Evolutionary conservation across 2,329 filamentous ascomycete genomes (phyloP).

Genomic region (Clathrospora elynae): DNA sequence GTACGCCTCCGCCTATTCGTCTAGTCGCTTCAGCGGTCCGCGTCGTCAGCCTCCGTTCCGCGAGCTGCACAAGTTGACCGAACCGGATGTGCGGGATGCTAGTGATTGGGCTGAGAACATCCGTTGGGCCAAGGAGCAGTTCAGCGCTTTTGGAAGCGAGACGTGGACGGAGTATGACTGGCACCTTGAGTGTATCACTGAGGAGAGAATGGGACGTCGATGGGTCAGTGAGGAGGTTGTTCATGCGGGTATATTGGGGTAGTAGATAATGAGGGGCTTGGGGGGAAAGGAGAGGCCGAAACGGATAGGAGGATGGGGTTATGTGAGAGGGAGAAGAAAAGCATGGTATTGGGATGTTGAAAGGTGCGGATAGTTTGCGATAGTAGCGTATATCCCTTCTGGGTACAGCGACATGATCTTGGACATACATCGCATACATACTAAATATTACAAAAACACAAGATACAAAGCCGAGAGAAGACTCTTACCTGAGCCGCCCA

Average conservation of each 20-base stretch:
- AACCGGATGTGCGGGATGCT: constrained; percentile 19
- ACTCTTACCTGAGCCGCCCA: too few relatives aligned
- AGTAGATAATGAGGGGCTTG: too few relatives aligned
- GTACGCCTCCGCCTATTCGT: constrained; percentile 23
- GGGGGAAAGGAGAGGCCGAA: too few relatives aligned
- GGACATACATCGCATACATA: too few relatives aligned
- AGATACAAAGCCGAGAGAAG: too few relatives aligned
- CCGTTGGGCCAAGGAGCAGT: constrained; percentile 41
- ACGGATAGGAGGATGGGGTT: too few relatives aligned
- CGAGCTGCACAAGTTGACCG: constrained; percentile 32
- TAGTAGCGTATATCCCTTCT: too few relatives aligned
- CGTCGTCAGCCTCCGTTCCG: constrained; percentile 29
- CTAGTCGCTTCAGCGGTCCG: constrained; percentile 26
- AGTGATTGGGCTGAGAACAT: constrained; percentile 44
- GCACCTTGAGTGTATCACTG: constrained; percentile 30
- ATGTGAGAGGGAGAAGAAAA: too few relatives aligned
- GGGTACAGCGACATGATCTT: too few relatives aligned
- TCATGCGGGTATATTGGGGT: constrained; percentile 3
- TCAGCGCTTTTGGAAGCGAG: constrained; percentile 18
- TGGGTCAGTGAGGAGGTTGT: constrained; percentile 38
- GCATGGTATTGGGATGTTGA: too few relatives aligned
- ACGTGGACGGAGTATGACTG: constrained; percentile 39
- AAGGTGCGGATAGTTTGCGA: too few relatives aligned
- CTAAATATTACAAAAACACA: too few relatives aligned
- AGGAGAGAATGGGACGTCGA: constrained; percentile 18